Percentiles rank a stretch among this genome's conserved stretches.
These are phyloP conservation scores for Chaetoceros muelleri DNA, from an alignment of 108 stramenopile genomes.

Conservation along the genomic window DNA sequence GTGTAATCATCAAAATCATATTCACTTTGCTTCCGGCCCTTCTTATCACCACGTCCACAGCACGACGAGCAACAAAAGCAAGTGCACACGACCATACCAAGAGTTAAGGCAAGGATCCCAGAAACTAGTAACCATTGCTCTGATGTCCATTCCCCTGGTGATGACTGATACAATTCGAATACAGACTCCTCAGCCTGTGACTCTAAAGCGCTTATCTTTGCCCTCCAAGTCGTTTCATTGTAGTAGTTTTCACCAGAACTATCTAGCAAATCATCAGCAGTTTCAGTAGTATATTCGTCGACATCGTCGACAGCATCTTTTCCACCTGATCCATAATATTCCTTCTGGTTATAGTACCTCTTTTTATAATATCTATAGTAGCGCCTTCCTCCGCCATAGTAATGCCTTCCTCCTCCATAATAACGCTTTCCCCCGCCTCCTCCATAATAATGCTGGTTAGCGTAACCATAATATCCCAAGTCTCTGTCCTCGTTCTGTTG, in stretches of 20 bases:
- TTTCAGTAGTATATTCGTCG: no score
- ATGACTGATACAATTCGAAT: neutral
- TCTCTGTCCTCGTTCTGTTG: neutral
- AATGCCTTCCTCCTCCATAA: neutral
- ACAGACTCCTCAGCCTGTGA: neutral
- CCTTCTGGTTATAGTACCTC: neutral
- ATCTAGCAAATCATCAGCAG: neutral
- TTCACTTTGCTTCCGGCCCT: neutral
- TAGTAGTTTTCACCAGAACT: neutral
- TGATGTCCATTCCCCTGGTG: neutral
- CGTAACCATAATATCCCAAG: no score
- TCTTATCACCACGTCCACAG: neutral
- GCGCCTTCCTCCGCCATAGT: neutral
- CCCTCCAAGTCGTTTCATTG: neutral
- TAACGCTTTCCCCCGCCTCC: neutral
- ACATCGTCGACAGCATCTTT: neutral
- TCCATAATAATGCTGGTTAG: no score
- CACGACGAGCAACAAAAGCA: neutral
- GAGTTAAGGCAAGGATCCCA: neutral
- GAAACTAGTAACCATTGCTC: neutral
- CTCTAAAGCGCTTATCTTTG: neutral
- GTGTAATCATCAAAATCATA: neutral
- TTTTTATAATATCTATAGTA: neutral
- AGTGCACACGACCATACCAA: neutral
- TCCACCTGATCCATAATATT: neutral